phyloP scores from a whole-genome alignment of 306 rosid species.

The Lathyrus sativus region DNA sequence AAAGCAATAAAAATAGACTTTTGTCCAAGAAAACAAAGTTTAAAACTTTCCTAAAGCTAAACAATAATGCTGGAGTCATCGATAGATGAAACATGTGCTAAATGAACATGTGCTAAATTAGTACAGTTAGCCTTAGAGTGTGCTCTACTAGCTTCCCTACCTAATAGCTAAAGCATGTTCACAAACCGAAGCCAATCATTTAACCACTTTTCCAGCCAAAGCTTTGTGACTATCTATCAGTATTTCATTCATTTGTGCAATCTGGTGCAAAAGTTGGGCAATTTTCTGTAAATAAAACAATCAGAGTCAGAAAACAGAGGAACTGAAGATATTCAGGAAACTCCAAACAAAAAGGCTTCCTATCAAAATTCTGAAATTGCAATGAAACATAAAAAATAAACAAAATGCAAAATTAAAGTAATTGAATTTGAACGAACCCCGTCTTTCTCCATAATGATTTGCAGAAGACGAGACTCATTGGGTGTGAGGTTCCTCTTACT shows the following conservation, averaged over 20 bases:
- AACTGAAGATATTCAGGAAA: conserved; percentile 2
- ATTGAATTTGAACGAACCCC: conserved; percentile 45
- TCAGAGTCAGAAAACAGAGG: conserved; percentile 25
- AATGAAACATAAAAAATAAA: conserved; percentile 28
- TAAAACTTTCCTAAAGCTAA: no score
- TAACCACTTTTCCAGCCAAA: conserved; percentile 44
- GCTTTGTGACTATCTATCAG: conserved; percentile 46
- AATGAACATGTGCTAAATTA: conserved; percentile 19
- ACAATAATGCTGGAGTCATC: no score
- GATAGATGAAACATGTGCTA: no score
- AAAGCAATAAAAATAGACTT: conserved; percentile 1
- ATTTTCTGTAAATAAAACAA: conserved; percentile 48
- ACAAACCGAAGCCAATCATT: conserved; percentile 39
- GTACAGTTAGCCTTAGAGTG: conserved; percentile 13
- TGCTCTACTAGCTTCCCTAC: conserved; percentile 29
- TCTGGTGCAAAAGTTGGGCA: conserved; percentile 49
- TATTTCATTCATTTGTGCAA: conserved; percentile 55
- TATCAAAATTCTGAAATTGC: neutral
- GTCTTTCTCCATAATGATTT: conserved; percentile 56
- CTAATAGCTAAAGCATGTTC: no score
- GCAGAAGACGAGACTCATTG: conserved; percentile 38
- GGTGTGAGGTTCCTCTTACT: conserved; percentile 28
- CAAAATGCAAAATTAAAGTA: neutral
- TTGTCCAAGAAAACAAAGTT: neutral
- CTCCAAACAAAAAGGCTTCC: conserved; percentile 6